phyloP scores from a whole-genome alignment of 306 rosid species.

The Dryas drummondii region DNA sequence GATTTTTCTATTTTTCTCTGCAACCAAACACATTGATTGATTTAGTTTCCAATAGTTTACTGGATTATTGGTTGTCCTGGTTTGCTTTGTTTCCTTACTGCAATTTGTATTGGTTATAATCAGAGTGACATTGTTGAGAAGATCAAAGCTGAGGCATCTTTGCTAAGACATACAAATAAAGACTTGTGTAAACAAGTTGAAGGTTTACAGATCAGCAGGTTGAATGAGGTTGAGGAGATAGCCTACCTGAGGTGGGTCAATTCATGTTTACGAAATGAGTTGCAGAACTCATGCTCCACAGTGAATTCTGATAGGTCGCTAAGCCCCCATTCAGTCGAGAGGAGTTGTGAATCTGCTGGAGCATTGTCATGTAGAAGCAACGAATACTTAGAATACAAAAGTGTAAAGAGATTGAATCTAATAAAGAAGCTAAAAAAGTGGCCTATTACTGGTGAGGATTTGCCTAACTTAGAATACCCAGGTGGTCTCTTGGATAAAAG shows the following conservation, averaged over 20 bases:
- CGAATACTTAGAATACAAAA: slow-evolving; percentile 38
- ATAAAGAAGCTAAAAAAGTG: slow-evolving; percentile 80
- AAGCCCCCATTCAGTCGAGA: slow-evolving; percentile 52
- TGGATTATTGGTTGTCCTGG: not conserved
- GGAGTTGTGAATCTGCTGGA: slow-evolving; percentile 47
- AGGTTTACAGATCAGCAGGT: slow-evolving; percentile 84
- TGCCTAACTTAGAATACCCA: slow-evolving; percentile 58
- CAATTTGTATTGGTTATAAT: slow-evolving; percentile 15
- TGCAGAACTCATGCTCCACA: slow-evolving; percentile 65
- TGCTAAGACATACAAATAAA: slow-evolving; percentile 77
- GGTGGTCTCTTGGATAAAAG: slow-evolving; percentile 46
- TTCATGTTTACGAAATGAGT: slow-evolving; percentile 80
- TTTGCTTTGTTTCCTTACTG: slow-evolving; percentile 7
- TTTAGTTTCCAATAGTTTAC: not conserved
- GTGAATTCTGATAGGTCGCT: slow-evolving; percentile 51
- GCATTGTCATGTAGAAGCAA: slow-evolving; percentile 52
- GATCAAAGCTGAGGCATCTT: slow-evolving; percentile 83
- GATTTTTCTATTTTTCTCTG: not conserved
- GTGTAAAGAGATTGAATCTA: slow-evolving; percentile 56
- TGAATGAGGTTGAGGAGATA: slow-evolving; percentile 96
- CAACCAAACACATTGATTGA: slow-evolving; percentile 4
- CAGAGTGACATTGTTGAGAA: slow-evolving; percentile 80
- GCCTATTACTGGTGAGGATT: slow-evolving; percentile 57
- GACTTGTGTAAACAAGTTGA: slow-evolving; percentile 96
- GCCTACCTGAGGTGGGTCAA: slow-evolving; percentile 98